Base-by-base conservation (phyloP, 805 yeast genomes). In the Candida cerambycidarum region DNA sequence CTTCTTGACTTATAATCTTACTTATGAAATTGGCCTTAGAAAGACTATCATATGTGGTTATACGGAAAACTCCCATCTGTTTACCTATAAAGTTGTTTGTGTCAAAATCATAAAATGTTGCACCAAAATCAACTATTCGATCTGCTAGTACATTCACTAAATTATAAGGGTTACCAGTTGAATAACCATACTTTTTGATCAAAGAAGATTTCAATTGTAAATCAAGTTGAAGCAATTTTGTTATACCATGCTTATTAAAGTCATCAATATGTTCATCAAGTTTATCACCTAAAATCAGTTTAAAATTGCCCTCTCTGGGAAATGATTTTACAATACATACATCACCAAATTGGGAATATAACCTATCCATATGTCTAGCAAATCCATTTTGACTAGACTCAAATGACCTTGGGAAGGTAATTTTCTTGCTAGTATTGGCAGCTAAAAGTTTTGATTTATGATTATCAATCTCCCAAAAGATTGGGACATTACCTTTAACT, bases 321-420 rank as follows among this genome's bases (percentile, higher is more conserved):
- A 77, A 57, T 3, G 78, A 70, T 46, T 76, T 76, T n/a, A 79
- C 53, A 10, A 78, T 63, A 50, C 73, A 76, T 18, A 78, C 63
- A 39, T 71, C 75, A 15, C 80, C 77, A 56, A 67, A 75, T 42
- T 78, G 80, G 24, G 58, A 54, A n/a, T 63, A 59, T 23, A 79
- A 52, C 2, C 54, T 55, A 39, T 77, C 80, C 50, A 78, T 75
- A 52, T 78, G 82, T 30, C 75, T 62, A 16, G 61, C 52, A 41
- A 78, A 73, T 0, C 82, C 79, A 57, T 73, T 76, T 41, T 70
- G 75, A 2, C 80, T 70, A 1, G 81, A 78, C 44, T 78, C 82
- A 37, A 69, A 67, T 1, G 82, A 75, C 38, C 80, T 61, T 1
- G 79, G 75, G 45, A 76, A 73, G 10, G 67, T 65, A 10, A 71